These are phyloP conservation scores for Penicillium odoratum DNA, from an alignment of 495 filamentous ascomycete species.

Conservation along the genomic window DNA sequence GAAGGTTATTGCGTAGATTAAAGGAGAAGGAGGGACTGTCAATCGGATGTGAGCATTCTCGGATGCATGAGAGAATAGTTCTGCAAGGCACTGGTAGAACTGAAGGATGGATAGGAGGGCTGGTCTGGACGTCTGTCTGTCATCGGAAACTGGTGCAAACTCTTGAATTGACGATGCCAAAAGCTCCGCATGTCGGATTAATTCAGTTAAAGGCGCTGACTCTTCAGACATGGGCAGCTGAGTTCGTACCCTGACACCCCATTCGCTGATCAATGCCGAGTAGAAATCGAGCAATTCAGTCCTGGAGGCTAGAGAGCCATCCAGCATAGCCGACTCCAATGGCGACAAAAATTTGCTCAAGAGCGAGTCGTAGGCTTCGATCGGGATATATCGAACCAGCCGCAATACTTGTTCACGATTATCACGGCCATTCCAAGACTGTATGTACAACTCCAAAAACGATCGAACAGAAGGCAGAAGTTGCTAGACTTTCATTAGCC, in stretches of 20 bases:
- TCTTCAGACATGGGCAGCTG: conserved; percentile 29
- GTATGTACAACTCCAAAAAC: conserved; percentile 64
- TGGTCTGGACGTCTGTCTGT: conserved; percentile 22
- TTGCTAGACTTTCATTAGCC: conserved; percentile 39
- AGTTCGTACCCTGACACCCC: conserved; percentile 53
- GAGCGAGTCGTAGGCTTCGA: conserved; percentile 58
- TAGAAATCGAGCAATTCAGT: conserved; percentile 66
- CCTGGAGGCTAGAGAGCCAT: conserved; percentile 50
- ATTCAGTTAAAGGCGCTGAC: conserved; percentile 40
- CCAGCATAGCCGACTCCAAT: conserved; percentile 59
- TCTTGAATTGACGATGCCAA: conserved; percentile 64
- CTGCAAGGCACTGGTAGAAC: conserved; percentile 64
- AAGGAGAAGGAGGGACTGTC: conserved; percentile 62
- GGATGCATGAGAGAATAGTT: conserved; percentile 54
- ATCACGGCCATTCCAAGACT: conserved; percentile 66
- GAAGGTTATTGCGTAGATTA: conserved; percentile 72
- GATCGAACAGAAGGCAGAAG: conserved; percentile 59
- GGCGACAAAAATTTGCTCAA: conserved; percentile 46
- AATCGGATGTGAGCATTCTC: conserved; percentile 56
- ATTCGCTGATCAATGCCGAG: conserved; percentile 65
- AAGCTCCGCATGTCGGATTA: conserved; percentile 60
- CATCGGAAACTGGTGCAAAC: conserved; percentile 32
- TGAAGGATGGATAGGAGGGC: conserved; percentile 52
- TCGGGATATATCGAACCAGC: conserved; percentile 62
- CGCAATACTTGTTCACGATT: conserved; percentile 62